phyloP scores from a whole-genome alignment of 768 basidiomycete genomes.

The Chiua virens region DNA sequence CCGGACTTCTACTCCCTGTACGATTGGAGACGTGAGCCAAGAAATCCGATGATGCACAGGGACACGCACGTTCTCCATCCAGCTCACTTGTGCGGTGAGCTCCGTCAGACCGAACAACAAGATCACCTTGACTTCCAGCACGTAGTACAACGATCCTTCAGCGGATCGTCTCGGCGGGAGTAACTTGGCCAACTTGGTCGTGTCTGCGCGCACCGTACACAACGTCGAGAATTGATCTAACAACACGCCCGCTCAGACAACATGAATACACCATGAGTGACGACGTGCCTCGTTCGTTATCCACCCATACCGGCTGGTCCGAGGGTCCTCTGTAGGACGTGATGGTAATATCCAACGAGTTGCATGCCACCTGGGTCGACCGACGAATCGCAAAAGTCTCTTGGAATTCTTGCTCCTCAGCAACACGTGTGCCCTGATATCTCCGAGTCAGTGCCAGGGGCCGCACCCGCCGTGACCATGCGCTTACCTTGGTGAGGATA shows the following conservation, averaged over 20 bases:
- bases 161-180: constrained; percentile 19
- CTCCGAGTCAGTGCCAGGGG: not conserved
- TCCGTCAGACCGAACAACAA: constrained; percentile 55
- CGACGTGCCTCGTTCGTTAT: constrained; percentile 31
- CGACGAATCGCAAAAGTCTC: constrained; percentile 35
- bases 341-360: constrained; percentile 23
- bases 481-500: constrained; percentile 42
- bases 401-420: constrained; percentile 45
- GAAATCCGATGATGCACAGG: too few relatives aligned
- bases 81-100: constrained; percentile 50
- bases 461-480: too few relatives aligned
- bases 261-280: too few relatives aligned
- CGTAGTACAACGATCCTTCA: constrained; percentile 27
- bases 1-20: constrained; percentile 39
- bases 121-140: constrained; percentile 36
- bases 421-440: constrained; percentile 44
- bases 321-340: constrained; percentile 32
- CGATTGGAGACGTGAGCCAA: not conserved
- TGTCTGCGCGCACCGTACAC: constrained; percentile 36
- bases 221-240: constrained; percentile 36
- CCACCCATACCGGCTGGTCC: constrained; percentile 33
- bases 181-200: constrained; percentile 27
- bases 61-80: constrained; percentile 47
- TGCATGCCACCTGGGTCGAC: constrained; percentile 21
- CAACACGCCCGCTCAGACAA: not conserved